Conservation (phyloP, 495 filamentous ascomycete species). For the Cryomyces minteri region DNA sequence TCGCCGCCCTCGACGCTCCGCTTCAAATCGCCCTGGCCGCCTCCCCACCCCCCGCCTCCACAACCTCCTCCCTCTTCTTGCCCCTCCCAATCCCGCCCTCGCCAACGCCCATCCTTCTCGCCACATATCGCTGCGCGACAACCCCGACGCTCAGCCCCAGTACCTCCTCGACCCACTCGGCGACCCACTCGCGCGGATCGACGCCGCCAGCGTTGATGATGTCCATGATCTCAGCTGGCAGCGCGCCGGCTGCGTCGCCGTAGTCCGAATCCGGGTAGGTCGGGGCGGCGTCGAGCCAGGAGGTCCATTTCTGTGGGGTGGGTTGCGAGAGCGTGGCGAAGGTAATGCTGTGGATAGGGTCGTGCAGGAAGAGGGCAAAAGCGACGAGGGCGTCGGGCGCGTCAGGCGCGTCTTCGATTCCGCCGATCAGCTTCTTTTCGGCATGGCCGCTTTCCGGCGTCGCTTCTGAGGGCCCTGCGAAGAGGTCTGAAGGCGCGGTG, state of each 20-base stretch:
- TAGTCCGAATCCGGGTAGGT: conserved; percentile 27
- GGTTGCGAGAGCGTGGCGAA: conserved; percentile 71
- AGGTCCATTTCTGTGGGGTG: conserved; percentile 72
- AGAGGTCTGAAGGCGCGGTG: conserved; percentile 41
- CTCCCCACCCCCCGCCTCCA: conserved; percentile 64
- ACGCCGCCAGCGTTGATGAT: conserved; percentile 80
- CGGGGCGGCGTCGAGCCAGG: conserved; percentile 72
- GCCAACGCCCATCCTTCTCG: conserved; percentile 86
- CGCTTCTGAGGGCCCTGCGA: conserved; percentile 35
- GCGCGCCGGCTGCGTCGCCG: conserved; percentile 14
- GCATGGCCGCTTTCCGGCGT: conserved; percentile 12
- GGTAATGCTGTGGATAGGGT: conserved; percentile 80
- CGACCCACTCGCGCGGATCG: conserved; percentile 90
- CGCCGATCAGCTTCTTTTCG: conserved; percentile 27
- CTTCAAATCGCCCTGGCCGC: conserved; percentile 48
- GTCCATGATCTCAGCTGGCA: conserved; percentile 72
- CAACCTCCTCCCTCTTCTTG: conserved; percentile 53
- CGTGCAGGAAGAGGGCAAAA: conserved; percentile 85
- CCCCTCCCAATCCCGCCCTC: conserved; percentile 66
- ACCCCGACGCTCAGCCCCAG: conserved; percentile 64
- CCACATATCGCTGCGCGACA: conserved; percentile 92
- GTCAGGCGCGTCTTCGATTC: conserved; percentile 30
- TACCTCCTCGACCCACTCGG: conserved; percentile 90
- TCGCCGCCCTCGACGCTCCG: too few relatives aligned
- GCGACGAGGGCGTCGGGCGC: conserved; percentile 38